Conservation (phyloP, 1,139 yeast species). For the Scheffersomyces cryptocercus region DNA sequence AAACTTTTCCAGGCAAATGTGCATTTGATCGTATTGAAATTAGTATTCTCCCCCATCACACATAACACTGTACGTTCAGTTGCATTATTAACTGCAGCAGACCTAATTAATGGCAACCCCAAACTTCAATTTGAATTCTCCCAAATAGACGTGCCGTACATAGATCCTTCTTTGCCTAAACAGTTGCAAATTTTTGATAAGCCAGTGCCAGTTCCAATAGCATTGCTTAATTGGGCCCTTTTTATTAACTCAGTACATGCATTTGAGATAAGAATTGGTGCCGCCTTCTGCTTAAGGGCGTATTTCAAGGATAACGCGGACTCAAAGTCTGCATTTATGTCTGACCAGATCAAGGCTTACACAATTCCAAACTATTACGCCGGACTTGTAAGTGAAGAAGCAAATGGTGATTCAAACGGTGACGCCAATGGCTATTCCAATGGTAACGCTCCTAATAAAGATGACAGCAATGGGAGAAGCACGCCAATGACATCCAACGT, state of each 20-base stretch:
- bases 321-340: constrained; percentile 62
- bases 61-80: constrained; percentile 63
- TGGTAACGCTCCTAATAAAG: constrained; percentile 1
- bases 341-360: constrained; percentile 61
- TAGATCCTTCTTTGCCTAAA: constrained; percentile 76
- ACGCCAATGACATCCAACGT: too few relatives aligned
- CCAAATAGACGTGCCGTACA: constrained; percentile 85
- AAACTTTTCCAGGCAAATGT: constrained; percentile 64
- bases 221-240: constrained; percentile 81
- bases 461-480: background rate
- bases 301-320: constrained; percentile 66
- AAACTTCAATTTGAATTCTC: constrained; percentile 69
- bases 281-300: constrained; percentile 65
- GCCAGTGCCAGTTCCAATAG: constrained; percentile 66
- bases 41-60: constrained; percentile 66
- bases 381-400: constrained; percentile 7
- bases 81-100: constrained; percentile 76
- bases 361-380: constrained; percentile 24
- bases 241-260: constrained; percentile 77
- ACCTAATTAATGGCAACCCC: constrained; percentile 64
- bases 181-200: constrained; percentile 35
- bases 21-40: constrained; percentile 61
- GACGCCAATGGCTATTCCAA: background rate
- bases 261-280: constrained; percentile 77
- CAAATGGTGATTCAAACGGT: constrained; percentile 3